These are phyloP conservation scores for Acanthamoeba healyi DNA, from an alignment of 208 protist genomes.

Conservation along the genomic window DNA sequence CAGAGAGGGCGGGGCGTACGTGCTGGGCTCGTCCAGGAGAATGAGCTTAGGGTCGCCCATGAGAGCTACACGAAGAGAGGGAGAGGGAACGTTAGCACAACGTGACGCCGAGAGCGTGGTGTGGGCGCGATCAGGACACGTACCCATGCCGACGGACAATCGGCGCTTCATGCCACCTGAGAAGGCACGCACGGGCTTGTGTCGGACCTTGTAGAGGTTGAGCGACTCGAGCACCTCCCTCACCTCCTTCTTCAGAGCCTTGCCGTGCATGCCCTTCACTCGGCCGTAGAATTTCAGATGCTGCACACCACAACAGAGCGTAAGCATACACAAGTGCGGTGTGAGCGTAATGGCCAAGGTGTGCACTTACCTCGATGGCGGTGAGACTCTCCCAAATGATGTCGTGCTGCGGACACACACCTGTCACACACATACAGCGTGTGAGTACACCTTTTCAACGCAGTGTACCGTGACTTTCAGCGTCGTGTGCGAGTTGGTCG, in stretches of 20 bases:
- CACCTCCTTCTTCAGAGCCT: constrained; percentile 34
- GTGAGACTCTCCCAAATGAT: constrained; percentile 62
- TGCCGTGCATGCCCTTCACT: constrained; percentile 50
- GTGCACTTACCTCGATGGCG: neutral
- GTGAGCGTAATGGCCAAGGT: neutral
- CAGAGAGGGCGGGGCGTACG: neutral
- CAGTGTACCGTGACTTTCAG: no score
- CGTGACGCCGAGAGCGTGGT: no score
- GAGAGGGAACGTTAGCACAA: no score
- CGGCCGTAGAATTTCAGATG: constrained; percentile 73
- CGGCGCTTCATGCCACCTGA: constrained; percentile 82
- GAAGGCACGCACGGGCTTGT: constrained; percentile 36
- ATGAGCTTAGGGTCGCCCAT: constrained; percentile 75
- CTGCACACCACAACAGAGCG: neutral
- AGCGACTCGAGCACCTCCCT: neutral
- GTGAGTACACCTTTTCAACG: no score
- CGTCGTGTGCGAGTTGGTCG: neutral
- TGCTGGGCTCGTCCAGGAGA: constrained; percentile 76
- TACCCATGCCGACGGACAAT: constrained; percentile 76
- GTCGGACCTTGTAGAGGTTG: constrained; percentile 39
- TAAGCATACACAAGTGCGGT: no score
- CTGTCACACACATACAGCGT: neutral
- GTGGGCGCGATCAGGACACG: neutral
- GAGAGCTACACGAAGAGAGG: no score
- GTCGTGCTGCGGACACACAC: constrained; percentile 76